Evolutionary conservation across 805 yeast genomes (phyloP).

Genomic region (Torulaspora quercuum): DNA sequence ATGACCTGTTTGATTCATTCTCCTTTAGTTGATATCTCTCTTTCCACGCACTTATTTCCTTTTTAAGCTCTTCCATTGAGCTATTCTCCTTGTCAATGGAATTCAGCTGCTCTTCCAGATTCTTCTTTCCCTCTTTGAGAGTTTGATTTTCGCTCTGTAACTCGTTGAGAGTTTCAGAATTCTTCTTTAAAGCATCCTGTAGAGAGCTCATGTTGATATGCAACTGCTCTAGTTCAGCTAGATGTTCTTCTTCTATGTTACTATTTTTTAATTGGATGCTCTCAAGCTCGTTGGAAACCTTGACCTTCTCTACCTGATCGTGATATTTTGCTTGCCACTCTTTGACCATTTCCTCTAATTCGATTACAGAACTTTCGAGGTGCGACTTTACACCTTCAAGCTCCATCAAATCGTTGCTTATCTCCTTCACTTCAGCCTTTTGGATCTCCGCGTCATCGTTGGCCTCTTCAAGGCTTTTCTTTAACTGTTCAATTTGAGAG

Average conservation of each 20-base stretch:
- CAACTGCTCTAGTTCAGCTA: conserved; percentile 37
- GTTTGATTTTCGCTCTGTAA: conserved; percentile 30
- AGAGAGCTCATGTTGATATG: conserved; percentile 37
- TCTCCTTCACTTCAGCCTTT: conserved; percentile 38
- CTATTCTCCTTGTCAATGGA: too few relatives aligned
- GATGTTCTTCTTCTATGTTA: conserved; percentile 37
- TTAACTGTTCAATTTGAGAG: conserved; percentile 17
- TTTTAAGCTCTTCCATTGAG: conserved; percentile 21
- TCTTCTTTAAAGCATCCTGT: conserved; percentile 31
- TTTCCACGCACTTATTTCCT: conserved; percentile 31
- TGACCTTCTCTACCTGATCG: conserved; percentile 21
- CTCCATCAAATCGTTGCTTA: conserved; percentile 35
- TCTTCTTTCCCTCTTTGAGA: conserved; percentile 26
- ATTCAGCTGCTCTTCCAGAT: conserved; percentile 18
- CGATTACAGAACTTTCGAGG: conserved; percentile 33
- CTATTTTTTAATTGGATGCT: conserved; percentile 25
- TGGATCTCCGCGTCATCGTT: conserved; percentile 38
- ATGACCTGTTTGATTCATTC: conserved; percentile 48
- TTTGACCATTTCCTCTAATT: conserved; percentile 33
- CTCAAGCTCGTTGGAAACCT: conserved; percentile 28
- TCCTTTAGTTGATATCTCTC: conserved; percentile 42
- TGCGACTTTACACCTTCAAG: conserved; percentile 30
- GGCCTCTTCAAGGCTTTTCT: conserved; percentile 25
- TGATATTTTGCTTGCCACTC: conserved; percentile 26
- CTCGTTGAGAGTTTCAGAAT: conserved; percentile 29